A percentile compares a stretch with the other conserved stretches of the same genome.
Evolutionary conservation across 306 rosid genomes (phyloP).

Genomic region (Luffa aegyptiaca): DNA sequence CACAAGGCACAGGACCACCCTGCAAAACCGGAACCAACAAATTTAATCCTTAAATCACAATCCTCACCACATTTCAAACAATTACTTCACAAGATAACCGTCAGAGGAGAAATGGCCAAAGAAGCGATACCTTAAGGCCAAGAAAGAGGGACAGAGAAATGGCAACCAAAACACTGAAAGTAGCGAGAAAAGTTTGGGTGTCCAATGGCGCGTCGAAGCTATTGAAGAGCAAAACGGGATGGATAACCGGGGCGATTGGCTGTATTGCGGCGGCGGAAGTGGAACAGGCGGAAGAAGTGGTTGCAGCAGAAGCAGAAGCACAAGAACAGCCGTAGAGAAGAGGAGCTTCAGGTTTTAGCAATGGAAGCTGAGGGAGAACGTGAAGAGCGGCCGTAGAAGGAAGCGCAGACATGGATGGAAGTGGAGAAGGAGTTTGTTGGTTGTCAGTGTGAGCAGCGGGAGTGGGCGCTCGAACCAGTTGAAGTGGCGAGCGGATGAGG

Average conservation of each 20-base stretch:
- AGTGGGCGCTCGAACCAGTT: not conserved
- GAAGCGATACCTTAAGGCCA: slow-evolving; percentile 57
- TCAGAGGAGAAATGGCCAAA: not conserved
- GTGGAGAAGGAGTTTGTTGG: not conserved
- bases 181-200: slow-evolving; percentile 69
- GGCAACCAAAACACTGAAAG: slow-evolving; percentile 76
- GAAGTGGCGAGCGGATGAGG: not conserved
- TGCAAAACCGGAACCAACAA: slow-evolving; percentile 23
- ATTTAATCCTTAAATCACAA: not conserved
- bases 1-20: slow-evolving; percentile 97
- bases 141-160: slow-evolving; percentile 85
- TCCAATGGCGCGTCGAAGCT: slow-evolving; percentile 44
- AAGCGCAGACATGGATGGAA: slow-evolving; percentile 58
- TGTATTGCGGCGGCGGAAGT: slow-evolving; percentile 2
- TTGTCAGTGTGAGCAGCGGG: not conserved
- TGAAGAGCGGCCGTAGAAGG: slow-evolving; percentile 24
- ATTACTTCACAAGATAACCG: not conserved
- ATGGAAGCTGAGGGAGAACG: slow-evolving; percentile 27
- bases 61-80: not conserved
- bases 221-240: slow-evolving; percentile 47
- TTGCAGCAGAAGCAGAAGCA: slow-evolving; percentile 7
- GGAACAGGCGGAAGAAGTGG: not conserved
- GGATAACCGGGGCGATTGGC: slow-evolving; percentile 30
- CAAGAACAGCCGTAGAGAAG: slow-evolving; percentile 18
- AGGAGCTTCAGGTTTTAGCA: slow-evolving; percentile 22